phyloP scores from a whole-genome alignment of 768 basidiomycete genomes.

The Calocera cornea region DNA sequence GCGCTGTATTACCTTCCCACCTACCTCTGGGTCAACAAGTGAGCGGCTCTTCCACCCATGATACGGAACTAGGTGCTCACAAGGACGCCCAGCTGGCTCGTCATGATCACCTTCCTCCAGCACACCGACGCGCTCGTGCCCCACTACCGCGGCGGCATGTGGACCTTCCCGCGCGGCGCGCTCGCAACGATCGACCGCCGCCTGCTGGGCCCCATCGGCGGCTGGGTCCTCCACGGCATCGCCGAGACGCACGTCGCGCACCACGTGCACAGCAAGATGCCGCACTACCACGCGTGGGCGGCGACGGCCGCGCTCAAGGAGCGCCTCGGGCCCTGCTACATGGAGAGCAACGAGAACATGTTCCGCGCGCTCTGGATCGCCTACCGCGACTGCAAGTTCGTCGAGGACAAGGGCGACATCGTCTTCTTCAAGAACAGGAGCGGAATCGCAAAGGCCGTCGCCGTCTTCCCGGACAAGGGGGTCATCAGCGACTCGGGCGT shows the following conservation, averaged over 20 bases:
- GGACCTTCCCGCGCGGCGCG: conserved; percentile 89
- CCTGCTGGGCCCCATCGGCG: conserved; percentile 72
- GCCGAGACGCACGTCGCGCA: conserved; percentile 89
- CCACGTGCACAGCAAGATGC: conserved; percentile 89
- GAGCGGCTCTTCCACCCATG: conserved; percentile 9
- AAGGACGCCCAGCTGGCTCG: conserved; percentile 88
- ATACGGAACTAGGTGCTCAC: neutral
- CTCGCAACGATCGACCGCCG: conserved; percentile 80
- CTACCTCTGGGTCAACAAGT: conserved; percentile 60
- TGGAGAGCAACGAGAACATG: conserved; percentile 61
- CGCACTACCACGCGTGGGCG: conserved; percentile 93
- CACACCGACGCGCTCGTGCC: conserved; percentile 93
- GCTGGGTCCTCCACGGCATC: conserved; percentile 76
- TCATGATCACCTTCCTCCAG: conserved; percentile 93
- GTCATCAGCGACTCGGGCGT: conserved; percentile 52
- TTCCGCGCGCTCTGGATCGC: conserved; percentile 47
- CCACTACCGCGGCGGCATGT: conserved; percentile 79
- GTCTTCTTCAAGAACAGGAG: conserved; percentile 80
- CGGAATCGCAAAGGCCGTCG: conserved; percentile 60
- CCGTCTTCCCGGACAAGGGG: conserved; percentile 46
- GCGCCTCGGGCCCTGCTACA: conserved; percentile 34
- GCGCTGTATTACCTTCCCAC: conserved; percentile 72
- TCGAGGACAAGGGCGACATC: conserved; percentile 86
- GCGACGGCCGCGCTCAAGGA: conserved; percentile 73
- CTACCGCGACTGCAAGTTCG: conserved; percentile 60